Conservation (phyloP, 257 asterid genomes). For the Forsythia suspensa region DNA sequence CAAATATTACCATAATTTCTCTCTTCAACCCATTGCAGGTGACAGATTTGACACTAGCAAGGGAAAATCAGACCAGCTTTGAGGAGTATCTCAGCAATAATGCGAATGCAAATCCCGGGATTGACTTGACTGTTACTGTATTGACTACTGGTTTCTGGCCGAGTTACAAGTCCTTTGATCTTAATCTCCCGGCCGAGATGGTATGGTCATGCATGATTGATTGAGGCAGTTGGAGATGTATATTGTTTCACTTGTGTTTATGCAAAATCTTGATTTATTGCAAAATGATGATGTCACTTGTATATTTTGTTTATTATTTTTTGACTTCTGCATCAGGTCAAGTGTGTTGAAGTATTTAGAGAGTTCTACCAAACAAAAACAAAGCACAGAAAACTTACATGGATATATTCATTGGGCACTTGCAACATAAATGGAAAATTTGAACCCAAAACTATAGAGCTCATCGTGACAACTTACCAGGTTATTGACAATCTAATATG, state of each 20-base stretch:
- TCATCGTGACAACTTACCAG: conserved; percentile 93
- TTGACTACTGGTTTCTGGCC: conserved; percentile 99
- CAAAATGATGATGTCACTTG: conserved; percentile 7
- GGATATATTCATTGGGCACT: conserved; percentile 95
- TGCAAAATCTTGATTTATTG: background rate
- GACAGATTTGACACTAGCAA: conserved; percentile 92
- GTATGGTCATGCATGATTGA: conserved; percentile 35
- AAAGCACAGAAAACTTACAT: conserved; percentile 93
- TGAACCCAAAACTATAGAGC: conserved; percentile 85
- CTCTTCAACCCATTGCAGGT: conserved; percentile 49
- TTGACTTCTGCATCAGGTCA: conserved; percentile 53
- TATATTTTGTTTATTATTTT: background rate
- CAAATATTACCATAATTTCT: conserved; percentile 1
- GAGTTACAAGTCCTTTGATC: conserved; percentile 95
- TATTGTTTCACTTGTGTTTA: background rate
- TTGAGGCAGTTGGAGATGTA: background rate
- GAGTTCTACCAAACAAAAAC: conserved; percentile 98
- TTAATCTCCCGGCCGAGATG: conserved; percentile 95
- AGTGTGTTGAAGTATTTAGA: conserved; percentile 88
- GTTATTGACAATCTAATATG: conserved; percentile 34
- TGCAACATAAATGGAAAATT: conserved; percentile 92
- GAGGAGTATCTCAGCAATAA: conserved; percentile 80
- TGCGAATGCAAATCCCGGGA: conserved; percentile 79
- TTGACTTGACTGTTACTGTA: conserved; percentile 94
- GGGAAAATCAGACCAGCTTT: conserved; percentile 87